These are phyloP conservation scores for Phyllachora maydis DNA, from an alignment of 2,329 filamentous ascomycete genomes.

Conservation along the genomic window DNA sequence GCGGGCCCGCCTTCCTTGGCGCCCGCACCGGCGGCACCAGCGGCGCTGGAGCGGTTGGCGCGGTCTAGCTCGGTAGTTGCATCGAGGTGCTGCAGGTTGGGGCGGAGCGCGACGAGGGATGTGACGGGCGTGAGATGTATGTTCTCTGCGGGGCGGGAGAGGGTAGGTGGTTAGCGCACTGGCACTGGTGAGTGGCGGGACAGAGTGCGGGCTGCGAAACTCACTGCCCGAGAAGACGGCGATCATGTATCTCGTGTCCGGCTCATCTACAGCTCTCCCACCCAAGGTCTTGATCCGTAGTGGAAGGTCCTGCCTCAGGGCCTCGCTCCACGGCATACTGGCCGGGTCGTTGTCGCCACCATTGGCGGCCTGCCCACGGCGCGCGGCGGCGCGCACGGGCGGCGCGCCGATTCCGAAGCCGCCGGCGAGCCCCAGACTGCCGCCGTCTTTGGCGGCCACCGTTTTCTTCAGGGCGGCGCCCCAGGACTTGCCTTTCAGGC, in stretches of 20 bases:
- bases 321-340: constrained; percentile 47
- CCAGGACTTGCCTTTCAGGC: constrained; percentile 63
- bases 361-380: constrained; percentile 12
- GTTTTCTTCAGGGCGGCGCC: constrained; percentile 52
- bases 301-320: constrained; percentile 48
- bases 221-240: constrained; percentile 72
- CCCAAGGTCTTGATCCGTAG: constrained; percentile 68
- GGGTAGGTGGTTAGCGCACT: constrained; percentile 6
- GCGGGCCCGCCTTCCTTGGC: constrained; percentile 24
- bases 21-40: constrained; percentile 11
- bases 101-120: constrained; percentile 71
- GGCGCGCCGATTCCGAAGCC: constrained; percentile 43
- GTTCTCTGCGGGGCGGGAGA: constrained; percentile 35
- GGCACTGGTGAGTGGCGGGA: not conserved
- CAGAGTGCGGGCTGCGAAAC: too few relatives aligned
- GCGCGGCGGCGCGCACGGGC: constrained; percentile 13
- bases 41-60: constrained; percentile 17
- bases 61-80: constrained; percentile 56
- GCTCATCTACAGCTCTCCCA: constrained; percentile 49
- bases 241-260: constrained; percentile 70
- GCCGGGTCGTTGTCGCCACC: constrained; percentile 18
- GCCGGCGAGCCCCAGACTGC: constrained; percentile 49
- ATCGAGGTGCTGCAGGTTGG: constrained; percentile 85
- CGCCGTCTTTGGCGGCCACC: constrained; percentile 35
- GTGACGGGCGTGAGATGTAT: constrained; percentile 72